Percentiles rank a stretch among this genome's conserved stretches.
phyloP scores from a whole-genome alignment of 2,329 filamentous ascomycete species.

The Xylariaceae sp. region DNA sequence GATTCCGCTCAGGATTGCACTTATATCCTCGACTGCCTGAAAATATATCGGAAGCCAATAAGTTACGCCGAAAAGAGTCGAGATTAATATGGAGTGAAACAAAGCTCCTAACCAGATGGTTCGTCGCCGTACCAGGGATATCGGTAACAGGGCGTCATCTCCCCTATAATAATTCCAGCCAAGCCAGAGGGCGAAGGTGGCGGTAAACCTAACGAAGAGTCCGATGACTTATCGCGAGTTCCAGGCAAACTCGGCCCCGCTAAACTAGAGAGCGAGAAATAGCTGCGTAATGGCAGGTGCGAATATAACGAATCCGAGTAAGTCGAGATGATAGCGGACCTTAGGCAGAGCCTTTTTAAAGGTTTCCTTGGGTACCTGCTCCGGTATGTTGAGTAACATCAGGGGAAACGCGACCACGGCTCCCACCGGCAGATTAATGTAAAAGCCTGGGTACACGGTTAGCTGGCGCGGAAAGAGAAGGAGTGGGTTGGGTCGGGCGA shows the following conservation, averaged over 20 bases:
- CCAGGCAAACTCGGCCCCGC: slow-evolving; percentile 23
- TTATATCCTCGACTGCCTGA: slow-evolving; percentile 13
- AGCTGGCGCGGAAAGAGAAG: neutral
- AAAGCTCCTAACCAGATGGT: slow-evolving; percentile 9
- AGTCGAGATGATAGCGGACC: slow-evolving; percentile 12
- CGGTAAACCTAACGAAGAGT: slow-evolving; percentile 10
- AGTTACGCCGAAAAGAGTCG: slow-evolving; percentile 9
- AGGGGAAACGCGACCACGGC: slow-evolving; percentile 1
- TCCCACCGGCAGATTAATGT: slow-evolving; percentile 13
- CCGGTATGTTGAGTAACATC: neutral
- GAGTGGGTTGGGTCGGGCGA: neutral
- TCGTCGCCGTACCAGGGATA: slow-evolving; percentile 7
- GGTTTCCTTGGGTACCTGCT: neutral
- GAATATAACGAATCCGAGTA: slow-evolving; percentile 15
- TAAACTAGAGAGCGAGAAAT: slow-evolving; percentile 24
- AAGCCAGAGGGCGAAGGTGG: slow-evolving; percentile 14
- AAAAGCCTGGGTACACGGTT: slow-evolving; percentile 10
- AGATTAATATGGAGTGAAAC: slow-evolving; percentile 11
- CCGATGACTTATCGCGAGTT: slow-evolving; percentile 16
- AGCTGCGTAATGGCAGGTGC: slow-evolving; percentile 23
- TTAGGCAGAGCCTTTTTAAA: neutral
- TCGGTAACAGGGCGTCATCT: slow-evolving; percentile 16
- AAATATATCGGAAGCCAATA: slow-evolving; percentile 5
- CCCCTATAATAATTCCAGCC: slow-evolving; percentile 15
- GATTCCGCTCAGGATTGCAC: slow-evolving; percentile 15